Evolutionary conservation across 305 asterid species (phyloP), one percentile per base, ranked within the genome.

Genomic region (Nicotiana rustica): DNA sequence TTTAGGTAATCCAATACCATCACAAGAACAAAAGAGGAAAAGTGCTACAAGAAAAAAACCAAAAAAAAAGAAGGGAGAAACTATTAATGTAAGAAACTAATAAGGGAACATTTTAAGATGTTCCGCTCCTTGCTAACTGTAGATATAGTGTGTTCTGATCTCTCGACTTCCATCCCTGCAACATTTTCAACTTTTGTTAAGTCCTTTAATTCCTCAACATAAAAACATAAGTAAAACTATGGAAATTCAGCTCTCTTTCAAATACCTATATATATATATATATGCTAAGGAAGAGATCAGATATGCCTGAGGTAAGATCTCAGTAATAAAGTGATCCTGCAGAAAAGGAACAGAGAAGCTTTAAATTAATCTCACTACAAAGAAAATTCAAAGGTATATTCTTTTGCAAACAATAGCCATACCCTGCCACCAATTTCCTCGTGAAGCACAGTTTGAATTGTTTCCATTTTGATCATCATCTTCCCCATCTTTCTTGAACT

Each of bases 351-450:
- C 3, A 31, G 33, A 31, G 33, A 79, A 15, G 7, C 4, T 79
- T 1, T 1, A 17, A 41, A 25, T 33, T 57, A 59, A 35, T n/a
- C 7, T 41, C 25, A 80, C 44, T 44, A 5, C 35, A 19, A 69
- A 36, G 9, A 31, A 67, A 29, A 67, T 8, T 5, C 5, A 35
- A 41, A 61, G 41, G 4, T 4, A n/a, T 18, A 60, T 59, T 33
- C 14, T 60, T 60, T 60, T 13, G 12, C 4, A 36, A 78, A 3
- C 41, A 41, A 41, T 41, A 49, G 9, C 47, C 82, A 56, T 86
- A 86, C 91, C 91, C 80, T 89, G 86, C 91, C 91, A 89, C 91
- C 91, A 89, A 60, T 89, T 82, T 64, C 91, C 90, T 82, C 90
- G 78, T 64, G 90, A 84, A 66, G 88, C 90, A 76, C 62, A 52